Base-by-base conservation (phyloP, 208 protist species). In the Acanthamoeba healyi region DNA sequence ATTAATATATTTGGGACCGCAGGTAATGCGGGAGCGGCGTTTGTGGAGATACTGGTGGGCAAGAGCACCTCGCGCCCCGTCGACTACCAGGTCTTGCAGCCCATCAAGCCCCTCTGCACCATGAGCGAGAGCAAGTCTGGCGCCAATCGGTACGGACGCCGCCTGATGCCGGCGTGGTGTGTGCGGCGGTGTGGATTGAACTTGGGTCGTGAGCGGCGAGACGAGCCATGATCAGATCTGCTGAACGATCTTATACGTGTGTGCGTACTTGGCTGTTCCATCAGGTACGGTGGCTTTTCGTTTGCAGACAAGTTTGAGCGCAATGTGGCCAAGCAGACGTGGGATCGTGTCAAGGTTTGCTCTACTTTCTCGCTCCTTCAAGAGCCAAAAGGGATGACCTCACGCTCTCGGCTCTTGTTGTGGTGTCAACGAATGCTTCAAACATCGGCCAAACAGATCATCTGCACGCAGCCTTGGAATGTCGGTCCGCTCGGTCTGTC, bases 81-180 rank as follows among this genome's bases (percentile, higher is more conserved):
- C 7, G 54, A 56, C 81, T 65, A 67, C 44, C 81, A 56, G 51
- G 51, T 67, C n/a, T 44, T 89, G n/a, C 81, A 89, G n/a, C 81
- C 81, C 81, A 89, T 89, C 44, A 89, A 89, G 36, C 51, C 81
- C 22, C 81, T 89, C 24, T 61, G 81, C 17, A 63, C 81, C n/a
- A 65, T 89, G 81, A 89, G 81, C 54, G 81, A 89, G 54, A 89
- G 81, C 81, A 89, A 89, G 81, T 89, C 81, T 15, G 81, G 81
- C 15, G 44, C 81, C 1, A 89, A 89, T n/a, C 26, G 81, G 81
- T 89, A n/a, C 54, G 32, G 19, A 32, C 29, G 74, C 0, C 10
- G 1, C 9, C 0, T 7, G 7, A 0, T 70, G 22, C 9, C 22
- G 26, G 32, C 19, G 10, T 54, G 2, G 74, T 36, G 12, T 54